Base-by-base conservation (phyloP, 768 basidiomycete species). In the Suillus bovinus region DNA sequence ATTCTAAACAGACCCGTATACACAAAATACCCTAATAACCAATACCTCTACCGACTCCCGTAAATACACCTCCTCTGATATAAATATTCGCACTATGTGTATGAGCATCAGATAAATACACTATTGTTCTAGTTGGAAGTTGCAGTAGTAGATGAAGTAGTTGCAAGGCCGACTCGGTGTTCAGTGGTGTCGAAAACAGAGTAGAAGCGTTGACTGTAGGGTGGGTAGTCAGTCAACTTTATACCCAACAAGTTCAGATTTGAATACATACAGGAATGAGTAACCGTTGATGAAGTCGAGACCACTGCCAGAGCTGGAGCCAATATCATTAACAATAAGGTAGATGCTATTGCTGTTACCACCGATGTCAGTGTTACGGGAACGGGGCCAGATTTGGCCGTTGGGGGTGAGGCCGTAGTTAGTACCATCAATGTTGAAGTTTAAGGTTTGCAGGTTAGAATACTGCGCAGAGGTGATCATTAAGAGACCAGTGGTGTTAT, bases 161-260 rank as follows among this genome's bases (percentile, higher is more conserved):
- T 75, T 2, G 80, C 80, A 38, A 81, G 69, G 14, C 79, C 80
- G 36, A 80, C 70, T 5, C 66, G 75, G 36, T 60, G 68, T 66
- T 78, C 77, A 11, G 61, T 65, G 41, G 74, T 73, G 64, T 79
- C 77, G 66, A 66, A 79, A 27, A 79, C 76, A 58, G 72, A 69
- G 65, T 78, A 78, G 72, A 74, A 80, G 33, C 80, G 72, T 69
- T 80, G 74, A 38, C 61, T 60, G 53, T 31, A 33, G 11, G 11
- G 20, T 31, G 33, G 31, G 17, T 31, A 11, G 20, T 52, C 31
- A 52, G 50, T 52, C 31, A 52, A 31, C 20, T 13, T 52, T n/a
- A 52, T 33, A n/a, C 20, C 20, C 13, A 33, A 33, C 20, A n/a
- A 52, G 2, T 5, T 52, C 11, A n/a, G n/a, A 20, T 5, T n/a